Evolutionary conservation across 2,329 filamentous ascomycete species (phyloP).

Genomic region (Diaporthe capsici): DNA sequence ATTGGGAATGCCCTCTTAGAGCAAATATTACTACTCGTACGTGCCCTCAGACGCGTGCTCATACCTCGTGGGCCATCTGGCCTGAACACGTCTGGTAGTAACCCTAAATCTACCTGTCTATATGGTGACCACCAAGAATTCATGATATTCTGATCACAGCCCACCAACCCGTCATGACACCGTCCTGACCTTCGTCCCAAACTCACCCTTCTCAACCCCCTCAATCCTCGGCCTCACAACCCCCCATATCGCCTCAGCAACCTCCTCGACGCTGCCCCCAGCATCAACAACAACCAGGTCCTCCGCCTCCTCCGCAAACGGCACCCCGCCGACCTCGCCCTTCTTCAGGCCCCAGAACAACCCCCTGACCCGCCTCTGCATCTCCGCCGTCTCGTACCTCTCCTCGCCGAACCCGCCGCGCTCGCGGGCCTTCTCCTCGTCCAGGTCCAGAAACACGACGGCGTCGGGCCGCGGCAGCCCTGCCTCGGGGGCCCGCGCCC

Average conservation of each 20-base stretch:
- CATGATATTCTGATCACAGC: background rate
- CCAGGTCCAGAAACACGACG: conserved; percentile 88
- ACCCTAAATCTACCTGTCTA: too few species aligned
- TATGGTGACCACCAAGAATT: too few species aligned
- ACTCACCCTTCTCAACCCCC: conserved; percentile 61
- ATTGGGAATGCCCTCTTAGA: background rate
- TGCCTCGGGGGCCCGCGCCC: conserved; percentile 88
- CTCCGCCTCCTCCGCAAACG: conserved; percentile 65
- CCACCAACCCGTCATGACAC: conserved; percentile 54
- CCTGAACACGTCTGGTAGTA: background rate
- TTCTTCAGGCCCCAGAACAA: conserved; percentile 75
- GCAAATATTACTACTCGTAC: background rate
- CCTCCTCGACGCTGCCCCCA: conserved; percentile 67
- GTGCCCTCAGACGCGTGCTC: background rate
- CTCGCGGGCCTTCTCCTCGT: conserved; percentile 77
- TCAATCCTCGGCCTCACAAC: conserved; percentile 63
- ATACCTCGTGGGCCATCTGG: background rate
- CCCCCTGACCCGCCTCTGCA: conserved; percentile 84
- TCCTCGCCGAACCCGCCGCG: conserved; percentile 92
- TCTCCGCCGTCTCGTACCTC: conserved; percentile 86
- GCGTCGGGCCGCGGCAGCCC: conserved; percentile 90
- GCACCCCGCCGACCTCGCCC: conserved; percentile 53
- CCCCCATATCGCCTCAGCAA: conserved; percentile 69
- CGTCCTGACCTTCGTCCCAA: conserved; percentile 61
- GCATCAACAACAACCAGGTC: conserved; percentile 70